Evolutionary conservation across 2,329 filamentous ascomycete species (phyloP), one percentile per base, ranked within the genome.

Genomic region (Botrytis byssoidea): DNA sequence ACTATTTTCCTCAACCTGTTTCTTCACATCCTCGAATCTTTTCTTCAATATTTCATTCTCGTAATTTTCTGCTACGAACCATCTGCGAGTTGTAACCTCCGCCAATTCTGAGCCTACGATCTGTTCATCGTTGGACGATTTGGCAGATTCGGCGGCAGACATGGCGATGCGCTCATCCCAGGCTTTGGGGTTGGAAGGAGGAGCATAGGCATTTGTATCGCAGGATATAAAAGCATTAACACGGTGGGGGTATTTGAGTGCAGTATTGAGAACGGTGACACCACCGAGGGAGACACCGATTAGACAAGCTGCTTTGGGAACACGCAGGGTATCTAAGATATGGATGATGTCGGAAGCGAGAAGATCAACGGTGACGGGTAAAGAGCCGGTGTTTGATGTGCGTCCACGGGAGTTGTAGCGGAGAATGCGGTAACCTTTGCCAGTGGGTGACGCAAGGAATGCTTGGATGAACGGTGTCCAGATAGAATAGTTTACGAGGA

Each of bases 221-320:
- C 93, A 95, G 5, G 91, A 87, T 35, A 95, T 85, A 81, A 94
- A 92, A 10, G 85, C 85, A 2, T 78, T 81, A 22, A 94, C 83
- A 61, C 88, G 86, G 1, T 83, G 76, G 0, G 92, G 91, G 78
- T 93, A 87, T 59, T 85, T 85, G 69, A 97, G 87, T 0, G 92
- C 91, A 70, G 92, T 90, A 80, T 92, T 91, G 68, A 96, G 87
- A 1, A 91, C 86, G 1, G 93, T 96, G 3, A 91, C 93, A 70
- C 94, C 94, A 76, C 94, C 94, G 81, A 96, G 89, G 51, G 90
- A 93, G 5, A 97, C 93, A 32, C 94, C 94, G 32, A 96, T 84
- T 0, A 95, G 84, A 0, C 88, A 86, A 48, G 91, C 88, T 0
- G 92, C 88, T 78, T 88, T 87, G 16, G 87, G 85, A 60, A 95